Percentiles rank a stretch among this genome's conserved stretches.
Conservation (phyloP, 495 filamentous ascomycete genomes). For the Xylaria bambusicola region DNA sequence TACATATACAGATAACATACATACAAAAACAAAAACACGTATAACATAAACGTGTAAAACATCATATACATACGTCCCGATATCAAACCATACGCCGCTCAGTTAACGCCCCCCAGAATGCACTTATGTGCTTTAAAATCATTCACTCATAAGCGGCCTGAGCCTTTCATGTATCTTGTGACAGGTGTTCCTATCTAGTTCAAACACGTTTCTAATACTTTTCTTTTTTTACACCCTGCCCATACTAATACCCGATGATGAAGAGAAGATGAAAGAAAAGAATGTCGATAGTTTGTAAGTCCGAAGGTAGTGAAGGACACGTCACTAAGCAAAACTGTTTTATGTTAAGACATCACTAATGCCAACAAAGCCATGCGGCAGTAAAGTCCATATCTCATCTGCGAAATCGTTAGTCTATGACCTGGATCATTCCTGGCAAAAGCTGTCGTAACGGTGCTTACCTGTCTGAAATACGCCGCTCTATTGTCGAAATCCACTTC, state of each 20-base stretch:
- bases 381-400: constrained; percentile 99
- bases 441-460: constrained; percentile 48
- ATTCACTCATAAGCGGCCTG: constrained; percentile 36
- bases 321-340: not conserved
- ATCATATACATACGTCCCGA: not conserved
- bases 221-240: not conserved
- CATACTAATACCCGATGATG: not conserved
- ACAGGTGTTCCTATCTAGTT: constrained; percentile 32
- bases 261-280: not conserved
- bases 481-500: constrained; percentile 97
- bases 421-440: not conserved
- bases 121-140: constrained; percentile 24
- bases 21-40: not conserved
- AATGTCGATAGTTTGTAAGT: constrained; percentile 1
- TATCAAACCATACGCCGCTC: constrained; percentile 18
- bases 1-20: not conserved
- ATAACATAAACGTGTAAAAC: constrained; percentile 8
- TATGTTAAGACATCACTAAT: constrained; percentile 72
- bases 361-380: constrained; percentile 96
- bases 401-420: constrained; percentile 44
- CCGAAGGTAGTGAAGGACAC: not conserved
- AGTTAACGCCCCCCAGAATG: constrained; percentile 23
- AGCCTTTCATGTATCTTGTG: constrained; percentile 33
- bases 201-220: constrained; percentile 4
- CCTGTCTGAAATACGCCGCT: constrained; percentile 98